Base-by-base conservation (phyloP, 352 stramenopile species). In the Phytopythium aichiense region DNA sequence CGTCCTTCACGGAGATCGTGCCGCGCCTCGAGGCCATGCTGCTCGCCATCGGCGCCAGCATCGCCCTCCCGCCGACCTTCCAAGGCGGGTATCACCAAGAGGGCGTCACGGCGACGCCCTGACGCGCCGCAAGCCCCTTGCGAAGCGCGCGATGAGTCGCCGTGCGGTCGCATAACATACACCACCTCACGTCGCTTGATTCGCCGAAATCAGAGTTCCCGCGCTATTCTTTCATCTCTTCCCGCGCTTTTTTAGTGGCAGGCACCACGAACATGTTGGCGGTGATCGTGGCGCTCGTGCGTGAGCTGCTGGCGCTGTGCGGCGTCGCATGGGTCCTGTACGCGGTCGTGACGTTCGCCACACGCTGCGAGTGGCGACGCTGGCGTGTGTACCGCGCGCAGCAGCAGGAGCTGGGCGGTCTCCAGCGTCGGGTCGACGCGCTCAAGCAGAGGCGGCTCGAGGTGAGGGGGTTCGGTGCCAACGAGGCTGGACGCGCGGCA, bases 51-150 rank as follows among this genome's bases (percentile, higher is more conserved):
- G 87, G 87, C 23, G 82, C 74, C 60, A 93, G 85, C 69, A 94
- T 89, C 43, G 85, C 92, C 43, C 68, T 92, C 43, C 87, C 87
- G 22, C 87, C 87, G 35, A 91, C 87, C 58, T 95, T 92, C 75
- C 75, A 84, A 57, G 87, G 85, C 43, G 87, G 87, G 33, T 95
- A 95, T 62, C 87, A 95, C 71, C 81, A 92, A 25, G 42, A 49
- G 55, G 73, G 68, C 16, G 49, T 77, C n/a, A 48, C 52, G 6
- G 23, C 57, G 25, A 76, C 49, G 40, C 55, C 69, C 28, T 74
- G 68, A 54, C 23, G 4, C 28, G 28, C 28, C 28, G 28, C 28
- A 31, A 7, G 28, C 4, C 28, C 28, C 28, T 31, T 31, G 30
- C 45, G 45, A 51, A 59, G 53, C 31, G n/a, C 43, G 8, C n/a